These are phyloP conservation scores for Amphichorda felina DNA, from an alignment of 2,329 filamentous ascomycete species.

Conservation along the genomic window DNA sequence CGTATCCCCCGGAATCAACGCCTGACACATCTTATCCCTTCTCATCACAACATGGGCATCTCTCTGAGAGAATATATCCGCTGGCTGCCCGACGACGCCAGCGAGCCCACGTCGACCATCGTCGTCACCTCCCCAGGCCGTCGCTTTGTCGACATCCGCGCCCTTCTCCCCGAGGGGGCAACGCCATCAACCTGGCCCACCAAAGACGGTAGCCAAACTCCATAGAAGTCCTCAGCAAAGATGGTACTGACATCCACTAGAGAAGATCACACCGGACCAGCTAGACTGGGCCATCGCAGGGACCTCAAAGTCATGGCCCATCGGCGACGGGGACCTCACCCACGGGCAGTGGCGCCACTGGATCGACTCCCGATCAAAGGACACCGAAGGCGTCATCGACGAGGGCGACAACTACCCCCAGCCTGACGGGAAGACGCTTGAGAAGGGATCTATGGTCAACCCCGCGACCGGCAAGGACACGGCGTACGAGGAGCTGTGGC, in stretches of 20 bases:
- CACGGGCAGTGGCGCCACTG: slow-evolving; percentile 44
- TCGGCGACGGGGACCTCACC: slow-evolving; percentile 14
- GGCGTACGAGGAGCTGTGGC: slow-evolving; percentile 58
- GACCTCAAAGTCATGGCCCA: slow-evolving; percentile 25
- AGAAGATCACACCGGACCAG: slow-evolving; percentile 12
- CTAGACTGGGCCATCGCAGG: slow-evolving; percentile 60
- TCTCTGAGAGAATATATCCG: slow-evolving; percentile 47
- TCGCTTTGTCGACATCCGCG: slow-evolving; percentile 51
- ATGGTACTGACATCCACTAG: slow-evolving; percentile 3
- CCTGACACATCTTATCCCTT: too few relatives aligned
- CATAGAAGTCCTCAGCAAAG: background rate
- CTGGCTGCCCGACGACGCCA: slow-evolving; percentile 37
- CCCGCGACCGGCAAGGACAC: slow-evolving; percentile 36
- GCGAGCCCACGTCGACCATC: slow-evolving; percentile 51
- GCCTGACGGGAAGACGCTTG: slow-evolving; percentile 30
- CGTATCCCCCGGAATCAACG: too few relatives aligned
- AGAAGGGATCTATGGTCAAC: slow-evolving; percentile 49
- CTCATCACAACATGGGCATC: too few relatives aligned
- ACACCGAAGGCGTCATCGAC: slow-evolving; percentile 30
- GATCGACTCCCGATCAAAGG: slow-evolving; percentile 39
- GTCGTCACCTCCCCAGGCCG: slow-evolving; percentile 48
- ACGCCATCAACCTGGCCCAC: background rate
- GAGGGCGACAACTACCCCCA: slow-evolving; percentile 42
- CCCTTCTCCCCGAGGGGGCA: slow-evolving; percentile 22
- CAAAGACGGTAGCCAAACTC: background rate